A percentile compares a stretch with the other conserved stretches of the same genome.
phyloP scores from a whole-genome alignment of 257 asterid genomes.

The Solanum sitiens region DNA sequence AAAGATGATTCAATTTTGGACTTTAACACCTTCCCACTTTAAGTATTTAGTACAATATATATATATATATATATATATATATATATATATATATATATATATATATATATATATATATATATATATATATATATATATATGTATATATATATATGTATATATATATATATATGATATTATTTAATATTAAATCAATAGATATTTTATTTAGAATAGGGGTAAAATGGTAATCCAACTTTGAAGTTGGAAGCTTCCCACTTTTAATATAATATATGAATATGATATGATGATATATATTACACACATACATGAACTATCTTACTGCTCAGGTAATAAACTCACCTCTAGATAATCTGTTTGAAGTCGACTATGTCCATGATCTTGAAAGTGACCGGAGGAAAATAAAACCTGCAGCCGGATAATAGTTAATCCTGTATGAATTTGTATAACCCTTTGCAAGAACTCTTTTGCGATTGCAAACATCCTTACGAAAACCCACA shows the following conservation, averaged over 20 bases:
- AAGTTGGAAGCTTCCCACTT: not conserved
- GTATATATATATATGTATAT: too few relatives aligned
- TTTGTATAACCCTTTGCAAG: not conserved
- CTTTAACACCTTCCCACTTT: not conserved
- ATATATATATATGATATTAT: too few relatives aligned
- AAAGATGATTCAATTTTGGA: not conserved
- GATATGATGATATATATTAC: not conserved
- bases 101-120: too few relatives aligned
- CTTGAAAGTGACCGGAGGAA: conserved; percentile 48
- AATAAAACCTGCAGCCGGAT: conserved; percentile 47
- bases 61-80: too few relatives aligned
- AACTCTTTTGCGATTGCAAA: not conserved
- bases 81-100: too few relatives aligned
- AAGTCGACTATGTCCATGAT: conserved; percentile 50
- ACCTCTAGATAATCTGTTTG: conserved; percentile 86
- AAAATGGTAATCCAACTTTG: not conserved
- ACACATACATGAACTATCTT: not conserved
- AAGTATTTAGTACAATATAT: not conserved
- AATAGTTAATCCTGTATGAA: not conserved
- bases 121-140: too few relatives aligned
- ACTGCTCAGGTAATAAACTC: conserved; percentile 1
- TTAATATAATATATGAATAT: too few relatives aligned
- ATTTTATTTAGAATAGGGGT: not conserved
- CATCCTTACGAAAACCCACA: not conserved
- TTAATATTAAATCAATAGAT: not conserved